phyloP scores from a whole-genome alignment of 73 alveolate genomes.

The Stentor coeruleus region DNA sequence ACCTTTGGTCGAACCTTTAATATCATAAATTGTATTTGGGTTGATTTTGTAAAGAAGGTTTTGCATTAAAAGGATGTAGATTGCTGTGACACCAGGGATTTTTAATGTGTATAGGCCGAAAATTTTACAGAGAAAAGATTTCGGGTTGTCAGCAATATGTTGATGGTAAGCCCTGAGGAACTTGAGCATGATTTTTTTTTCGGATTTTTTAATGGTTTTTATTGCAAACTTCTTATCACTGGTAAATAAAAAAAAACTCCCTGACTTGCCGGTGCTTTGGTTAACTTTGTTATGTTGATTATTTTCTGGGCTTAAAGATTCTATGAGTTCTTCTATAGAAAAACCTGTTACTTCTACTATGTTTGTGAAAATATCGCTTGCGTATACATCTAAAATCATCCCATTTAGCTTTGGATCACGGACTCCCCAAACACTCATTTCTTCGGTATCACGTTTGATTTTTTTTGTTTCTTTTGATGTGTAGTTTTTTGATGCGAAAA shows the following conservation, averaged over 20 bases:
- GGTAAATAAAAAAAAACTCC: slow-evolving; percentile 77
- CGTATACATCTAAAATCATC: slow-evolving; percentile 16
- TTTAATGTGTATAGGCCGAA: slow-evolving; percentile 53
- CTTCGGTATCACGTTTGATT: neutral
- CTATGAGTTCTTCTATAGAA: slow-evolving; percentile 9
- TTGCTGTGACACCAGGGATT: slow-evolving; percentile 27
- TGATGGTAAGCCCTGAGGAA: slow-evolving; percentile 54
- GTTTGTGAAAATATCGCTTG: slow-evolving; percentile 17
- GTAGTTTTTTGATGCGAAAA: neutral
- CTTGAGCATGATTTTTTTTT: slow-evolving; percentile 57
- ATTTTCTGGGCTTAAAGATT: slow-evolving; percentile 46
- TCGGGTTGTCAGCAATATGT: slow-evolving; percentile 56
- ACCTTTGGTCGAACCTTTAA: slow-evolving; percentile 25
- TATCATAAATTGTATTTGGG: neutral
- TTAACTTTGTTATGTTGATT: slow-evolving; percentile 34
- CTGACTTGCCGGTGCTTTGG: slow-evolving; percentile 72
- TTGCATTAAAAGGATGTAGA: slow-evolving; percentile 22
- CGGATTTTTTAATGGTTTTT: slow-evolving; percentile 67
- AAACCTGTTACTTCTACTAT: neutral
- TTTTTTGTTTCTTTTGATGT: neutral
- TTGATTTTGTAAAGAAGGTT: neutral
- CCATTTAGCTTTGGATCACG: neutral
- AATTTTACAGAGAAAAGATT: slow-evolving; percentile 61
- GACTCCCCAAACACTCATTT: neutral
- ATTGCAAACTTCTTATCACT: slow-evolving; percentile 68